These are phyloP conservation scores for Penicillium verhagenii DNA, from an alignment of 495 filamentous ascomycete species.

Conservation along the genomic window DNA sequence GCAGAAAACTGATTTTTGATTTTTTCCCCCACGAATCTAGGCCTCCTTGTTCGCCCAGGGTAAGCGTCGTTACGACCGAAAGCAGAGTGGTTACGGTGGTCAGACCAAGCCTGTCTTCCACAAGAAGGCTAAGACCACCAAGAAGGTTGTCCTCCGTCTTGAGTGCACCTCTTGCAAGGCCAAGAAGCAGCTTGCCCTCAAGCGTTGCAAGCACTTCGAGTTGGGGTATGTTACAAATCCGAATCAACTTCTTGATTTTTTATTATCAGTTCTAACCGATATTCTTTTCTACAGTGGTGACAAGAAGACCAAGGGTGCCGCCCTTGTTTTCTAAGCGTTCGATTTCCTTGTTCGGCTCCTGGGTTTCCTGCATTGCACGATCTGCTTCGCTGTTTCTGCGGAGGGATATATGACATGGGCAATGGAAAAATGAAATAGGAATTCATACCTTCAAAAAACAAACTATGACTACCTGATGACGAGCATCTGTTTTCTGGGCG, in stretches of 20 bases:
- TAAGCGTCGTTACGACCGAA: conserved; percentile 99
- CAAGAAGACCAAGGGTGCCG: conserved; percentile 99
- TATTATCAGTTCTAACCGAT: conserved; percentile 21
- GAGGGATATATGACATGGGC: conserved; percentile 47
- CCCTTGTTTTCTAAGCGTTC: conserved; percentile 88
- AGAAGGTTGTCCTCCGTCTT: conserved; percentile 98
- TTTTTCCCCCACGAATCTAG: conserved; percentile 43
- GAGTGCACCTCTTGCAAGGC: conserved; percentile 97
- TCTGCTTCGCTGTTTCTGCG: conserved; percentile 34
- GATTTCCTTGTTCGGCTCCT: conserved; percentile 51
- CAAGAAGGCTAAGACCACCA: conserved; percentile 99
- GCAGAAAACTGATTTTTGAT: conserved; percentile 26
- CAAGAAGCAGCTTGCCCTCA: conserved; percentile 96
- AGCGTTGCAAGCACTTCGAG: conserved; percentile 99
- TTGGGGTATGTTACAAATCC: conserved; percentile 69
- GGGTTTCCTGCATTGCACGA: conserved; percentile 49
- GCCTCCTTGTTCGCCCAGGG: conserved; percentile 94
- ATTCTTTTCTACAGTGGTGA: conserved; percentile 72
- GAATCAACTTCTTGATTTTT: background rate
- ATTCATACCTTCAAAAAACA: conserved; percentile 46
- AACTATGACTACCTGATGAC: conserved; percentile 44
- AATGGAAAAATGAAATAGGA: conserved; percentile 53
- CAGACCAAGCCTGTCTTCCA: conserved; percentile 99
- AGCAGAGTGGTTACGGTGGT: conserved; percentile 99
- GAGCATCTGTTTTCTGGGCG: conserved; percentile 20